Percentiles rank a stretch among this genome's conserved stretches.
These are phyloP conservation scores for Phytopythium vexans DNA, from an alignment of 352 stramenopile species.

Conservation along the genomic window DNA sequence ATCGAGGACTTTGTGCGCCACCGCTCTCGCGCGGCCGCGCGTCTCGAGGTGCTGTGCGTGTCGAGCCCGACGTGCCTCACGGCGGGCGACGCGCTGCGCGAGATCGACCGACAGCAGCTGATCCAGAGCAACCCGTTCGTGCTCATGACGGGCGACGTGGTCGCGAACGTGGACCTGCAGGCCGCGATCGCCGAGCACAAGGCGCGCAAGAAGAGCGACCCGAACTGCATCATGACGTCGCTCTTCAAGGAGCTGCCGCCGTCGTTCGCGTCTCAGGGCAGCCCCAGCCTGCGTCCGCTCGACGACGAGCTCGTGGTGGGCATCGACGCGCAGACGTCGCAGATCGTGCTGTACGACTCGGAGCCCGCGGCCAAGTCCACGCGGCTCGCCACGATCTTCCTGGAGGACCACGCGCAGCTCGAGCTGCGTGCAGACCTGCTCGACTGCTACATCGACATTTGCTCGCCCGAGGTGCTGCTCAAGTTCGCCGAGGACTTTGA, in stretches of 20 bases:
- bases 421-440: constrained; percentile 92
- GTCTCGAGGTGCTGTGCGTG: constrained; percentile 66
- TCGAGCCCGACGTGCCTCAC: constrained; percentile 84
- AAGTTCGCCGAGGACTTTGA: constrained; percentile 99
- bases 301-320: constrained; percentile 80
- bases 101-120: constrained; percentile 93
- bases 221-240: constrained; percentile 94
- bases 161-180: constrained; percentile 95
- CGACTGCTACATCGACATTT: constrained; percentile 98
- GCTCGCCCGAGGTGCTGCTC: constrained; percentile 96
- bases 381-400: constrained; percentile 62
- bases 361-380: constrained; percentile 47
- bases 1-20: constrained; percentile 84
- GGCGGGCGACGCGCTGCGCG: constrained; percentile 93
- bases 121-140: constrained; percentile 98
- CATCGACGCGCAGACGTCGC: constrained; percentile 65
- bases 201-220: constrained; percentile 86
- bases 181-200: constrained; percentile 71
- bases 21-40: constrained; percentile 50
- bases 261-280: constrained; percentile 22
- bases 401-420: constrained; percentile 86
- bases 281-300: constrained; percentile 56
- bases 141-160: constrained; percentile 94
- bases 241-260: constrained; percentile 90
- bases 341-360: constrained; percentile 86